These are phyloP conservation scores for Chaetomiaceae sp. DNA, from an alignment of 2,329 filamentous ascomycete genomes.

Conservation along the genomic window DNA sequence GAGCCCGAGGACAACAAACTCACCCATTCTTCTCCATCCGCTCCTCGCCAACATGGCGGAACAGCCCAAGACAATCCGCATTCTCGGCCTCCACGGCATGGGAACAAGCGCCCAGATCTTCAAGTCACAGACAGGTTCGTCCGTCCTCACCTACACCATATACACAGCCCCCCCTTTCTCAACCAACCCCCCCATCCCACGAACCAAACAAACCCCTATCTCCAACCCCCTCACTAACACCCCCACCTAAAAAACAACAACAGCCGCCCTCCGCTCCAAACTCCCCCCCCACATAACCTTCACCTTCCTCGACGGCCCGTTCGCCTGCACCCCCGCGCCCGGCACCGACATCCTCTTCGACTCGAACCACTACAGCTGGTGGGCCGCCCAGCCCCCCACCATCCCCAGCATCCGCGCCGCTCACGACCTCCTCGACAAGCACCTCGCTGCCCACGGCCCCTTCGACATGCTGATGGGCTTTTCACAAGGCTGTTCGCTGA, in stretches of 20 bases:
- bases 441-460: constrained; percentile 32
- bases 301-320: constrained; percentile 34
- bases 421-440: constrained; percentile 33
- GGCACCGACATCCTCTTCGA: constrained; percentile 33
- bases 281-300: constrained; percentile 30
- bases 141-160: not conserved
- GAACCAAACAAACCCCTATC: not conserved
- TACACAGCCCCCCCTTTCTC: not conserved
- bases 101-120: constrained; percentile 36
- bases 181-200: too few species aligned
- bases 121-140: constrained; percentile 34
- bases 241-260: too few species aligned
- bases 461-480: constrained; percentile 36
- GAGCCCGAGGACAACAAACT: too few species aligned
- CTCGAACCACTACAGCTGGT: constrained; percentile 30
- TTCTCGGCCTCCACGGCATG: constrained; percentile 36
- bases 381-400: constrained; percentile 24
- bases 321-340: constrained; percentile 29
- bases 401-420: constrained; percentile 32
- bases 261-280: constrained; percentile 34
- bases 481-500: constrained; percentile 36
- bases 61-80: constrained; percentile 25
- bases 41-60: not conserved
- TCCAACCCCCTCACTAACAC: constrained; percentile 1
- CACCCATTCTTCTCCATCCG: too few species aligned